A percentile compares a stretch with the other conserved stretches of the same genome.
These are phyloP conservation scores for Leavenworthia alabamica DNA, from an alignment of 345 rosid species.

Conservation along the genomic window DNA sequence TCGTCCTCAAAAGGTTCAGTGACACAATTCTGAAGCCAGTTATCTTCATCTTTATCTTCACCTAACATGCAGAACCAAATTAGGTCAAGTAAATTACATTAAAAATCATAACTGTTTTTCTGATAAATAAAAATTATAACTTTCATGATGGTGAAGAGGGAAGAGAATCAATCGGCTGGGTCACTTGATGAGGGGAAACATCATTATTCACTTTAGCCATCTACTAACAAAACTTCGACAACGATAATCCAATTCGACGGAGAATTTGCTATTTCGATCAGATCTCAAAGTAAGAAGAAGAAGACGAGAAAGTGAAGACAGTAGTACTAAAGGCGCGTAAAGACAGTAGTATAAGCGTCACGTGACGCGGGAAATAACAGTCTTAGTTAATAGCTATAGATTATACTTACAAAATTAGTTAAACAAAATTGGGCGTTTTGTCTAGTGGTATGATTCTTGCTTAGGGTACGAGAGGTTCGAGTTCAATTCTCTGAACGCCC, in stretches of 20 bases:
- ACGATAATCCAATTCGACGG: not conserved
- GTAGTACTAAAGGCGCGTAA: conserved; percentile 18
- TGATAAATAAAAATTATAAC: not conserved
- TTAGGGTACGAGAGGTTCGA: conserved; percentile 87
- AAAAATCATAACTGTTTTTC: not conserved
- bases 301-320: not conserved
- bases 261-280: not conserved
- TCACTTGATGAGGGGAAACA: conserved; percentile 14
- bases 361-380: conserved; percentile 14
- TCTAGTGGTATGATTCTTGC: conserved; percentile 92
- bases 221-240: not conserved
- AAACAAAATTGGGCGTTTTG: conserved; percentile 52
- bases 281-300: conserved; percentile 2
- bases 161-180: conserved; percentile 34
- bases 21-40: not conserved
- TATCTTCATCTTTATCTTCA: conserved; percentile 18
- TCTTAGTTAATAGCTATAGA: accelerated
- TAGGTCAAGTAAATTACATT: not conserved
- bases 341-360: conserved; percentile 10
- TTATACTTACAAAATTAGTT: accelerated
- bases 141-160: conserved; percentile 21
- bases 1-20: conserved; percentile 27
- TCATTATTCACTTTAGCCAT: conserved; percentile 21
- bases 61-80: conserved; percentile 5
- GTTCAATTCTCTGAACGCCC: conserved; percentile 75